Conservation (phyloP, 1,139 yeast genomes). For the Suhomyces choctaworum region DNA sequence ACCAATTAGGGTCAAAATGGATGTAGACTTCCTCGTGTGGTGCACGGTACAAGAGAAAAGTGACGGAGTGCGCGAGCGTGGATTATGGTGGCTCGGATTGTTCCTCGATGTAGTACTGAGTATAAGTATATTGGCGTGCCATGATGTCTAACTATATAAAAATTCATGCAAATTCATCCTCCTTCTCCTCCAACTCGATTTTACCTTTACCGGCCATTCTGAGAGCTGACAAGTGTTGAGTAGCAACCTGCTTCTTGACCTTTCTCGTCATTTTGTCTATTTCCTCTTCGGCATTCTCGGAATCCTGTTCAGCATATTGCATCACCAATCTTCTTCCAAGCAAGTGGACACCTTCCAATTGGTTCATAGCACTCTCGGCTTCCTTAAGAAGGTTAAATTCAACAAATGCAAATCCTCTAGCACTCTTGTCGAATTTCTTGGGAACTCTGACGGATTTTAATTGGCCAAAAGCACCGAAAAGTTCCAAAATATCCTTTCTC, state of each 20-base stretch:
- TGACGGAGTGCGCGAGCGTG: too few relatives aligned
- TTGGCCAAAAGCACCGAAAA: slow-evolving; percentile 93
- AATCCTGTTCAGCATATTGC: slow-evolving; percentile 86
- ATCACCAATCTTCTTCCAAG: slow-evolving; percentile 94
- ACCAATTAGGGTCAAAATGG: too few relatives aligned
- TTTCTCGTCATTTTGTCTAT: slow-evolving; percentile 86
- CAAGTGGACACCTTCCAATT: slow-evolving; percentile 93
- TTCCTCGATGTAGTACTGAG: too few relatives aligned
- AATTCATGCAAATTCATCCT: slow-evolving; percentile 25
- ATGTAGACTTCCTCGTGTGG: too few relatives aligned
- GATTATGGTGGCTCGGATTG: too few relatives aligned
- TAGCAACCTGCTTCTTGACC: slow-evolving; percentile 78
- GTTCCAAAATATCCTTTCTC: slow-evolving; percentile 84
- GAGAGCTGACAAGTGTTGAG: slow-evolving; percentile 71
- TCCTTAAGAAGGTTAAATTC: slow-evolving; percentile 87
- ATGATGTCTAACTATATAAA: too few relatives aligned
- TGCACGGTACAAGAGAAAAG: too few relatives aligned
- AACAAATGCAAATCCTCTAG: slow-evolving; percentile 97
- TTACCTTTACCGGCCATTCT: slow-evolving; percentile 75
- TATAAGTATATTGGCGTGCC: too few relatives aligned
- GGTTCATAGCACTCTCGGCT: slow-evolving; percentile 94
- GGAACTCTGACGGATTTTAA: slow-evolving; percentile 95
- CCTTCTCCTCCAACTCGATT: slow-evolving; percentile 63
- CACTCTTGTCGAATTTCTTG: slow-evolving; percentile 89
- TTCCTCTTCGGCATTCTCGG: slow-evolving; percentile 84